Evolutionary conservation across 768 basidiomycete species (phyloP).

Genomic region (Flagelloscypha sp.): DNA sequence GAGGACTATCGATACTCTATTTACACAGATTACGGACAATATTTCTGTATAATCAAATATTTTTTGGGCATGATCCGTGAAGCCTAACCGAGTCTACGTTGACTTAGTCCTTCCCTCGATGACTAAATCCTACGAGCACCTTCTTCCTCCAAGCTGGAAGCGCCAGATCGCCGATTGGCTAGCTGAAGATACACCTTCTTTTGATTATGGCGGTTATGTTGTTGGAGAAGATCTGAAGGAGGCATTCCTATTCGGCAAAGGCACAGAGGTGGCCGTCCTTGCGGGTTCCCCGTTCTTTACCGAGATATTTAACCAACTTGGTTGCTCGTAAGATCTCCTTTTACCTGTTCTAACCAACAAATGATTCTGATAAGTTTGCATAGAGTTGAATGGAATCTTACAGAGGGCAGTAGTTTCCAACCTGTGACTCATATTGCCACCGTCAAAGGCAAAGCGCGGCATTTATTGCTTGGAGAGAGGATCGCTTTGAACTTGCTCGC

Average conservation of each 20-base stretch:
- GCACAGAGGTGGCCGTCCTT: constrained; percentile 65
- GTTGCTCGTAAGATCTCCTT: constrained; percentile 74
- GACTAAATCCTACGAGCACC: constrained; percentile 36
- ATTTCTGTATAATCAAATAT: no score
- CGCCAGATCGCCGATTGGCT: constrained; percentile 74
- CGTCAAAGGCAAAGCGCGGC: constrained; percentile 81
- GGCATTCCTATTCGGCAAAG: constrained; percentile 89
- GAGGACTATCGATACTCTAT: no score
- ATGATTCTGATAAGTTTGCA: neutral
- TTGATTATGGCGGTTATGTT: constrained; percentile 94
- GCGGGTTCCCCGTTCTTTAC: constrained; percentile 95
- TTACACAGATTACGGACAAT: no score
- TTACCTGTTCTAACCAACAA: neutral
- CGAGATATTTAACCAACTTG: constrained; percentile 83
- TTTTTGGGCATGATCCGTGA: neutral
- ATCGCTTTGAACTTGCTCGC: constrained; percentile 91
- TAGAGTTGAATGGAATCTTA: constrained; percentile 91
- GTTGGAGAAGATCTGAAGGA: constrained; percentile 85
- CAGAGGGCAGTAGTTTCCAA: constrained; percentile 76
- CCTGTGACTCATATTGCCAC: constrained; percentile 85
- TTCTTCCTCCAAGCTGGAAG: constrained; percentile 95
- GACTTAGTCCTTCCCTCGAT: constrained; percentile 7
- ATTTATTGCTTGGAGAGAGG: constrained; percentile 85
- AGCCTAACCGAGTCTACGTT: constrained; percentile 4
- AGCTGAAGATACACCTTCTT: constrained; percentile 89